phyloP scores from a whole-genome alignment of 2,329 filamentous ascomycete species.

The Diaporthe sp. region DNA sequence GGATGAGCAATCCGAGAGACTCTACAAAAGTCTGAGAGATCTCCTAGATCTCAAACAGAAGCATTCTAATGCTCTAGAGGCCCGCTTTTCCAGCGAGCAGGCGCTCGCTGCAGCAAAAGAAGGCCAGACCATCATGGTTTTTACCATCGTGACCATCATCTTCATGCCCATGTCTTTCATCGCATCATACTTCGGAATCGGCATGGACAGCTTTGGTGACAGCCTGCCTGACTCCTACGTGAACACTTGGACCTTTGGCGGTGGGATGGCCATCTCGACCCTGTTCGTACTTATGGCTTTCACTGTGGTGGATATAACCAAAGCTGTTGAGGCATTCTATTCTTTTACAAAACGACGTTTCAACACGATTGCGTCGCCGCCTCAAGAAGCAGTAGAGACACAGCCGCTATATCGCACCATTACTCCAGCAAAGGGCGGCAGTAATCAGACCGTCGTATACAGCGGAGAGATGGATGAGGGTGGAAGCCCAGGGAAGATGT shows the following conservation, averaged over 20 bases:
- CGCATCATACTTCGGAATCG: conserved; percentile 60
- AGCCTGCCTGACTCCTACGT: conserved; percentile 46
- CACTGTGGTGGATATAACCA: conserved; percentile 52
- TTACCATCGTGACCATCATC: conserved; percentile 61
- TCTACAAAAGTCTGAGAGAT: conserved; percentile 72
- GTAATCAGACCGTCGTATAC: conserved; percentile 38
- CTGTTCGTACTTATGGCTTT: conserved; percentile 56
- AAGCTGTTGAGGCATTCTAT: conserved; percentile 41
- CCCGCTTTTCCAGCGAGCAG: conserved; percentile 72
- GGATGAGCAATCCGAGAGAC: conserved; percentile 72
- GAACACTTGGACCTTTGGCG: conserved; percentile 52
- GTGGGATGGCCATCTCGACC: conserved; percentile 56
- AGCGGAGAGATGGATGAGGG: conserved; percentile 34
- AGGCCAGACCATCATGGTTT: conserved; percentile 60
- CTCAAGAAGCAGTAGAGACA: background rate
- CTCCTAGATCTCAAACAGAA: conserved; percentile 78
- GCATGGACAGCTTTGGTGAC: conserved; percentile 61
- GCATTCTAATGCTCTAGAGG: conserved; percentile 77
- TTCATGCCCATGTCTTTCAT: conserved; percentile 62
- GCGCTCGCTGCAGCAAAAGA: conserved; percentile 70
- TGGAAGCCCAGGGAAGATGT: conserved; percentile 28
- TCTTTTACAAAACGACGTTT: conserved; percentile 33
- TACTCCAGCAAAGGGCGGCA: conserved; percentile 16
- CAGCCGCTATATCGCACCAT: conserved; percentile 18
- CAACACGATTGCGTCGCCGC: background rate